Base-by-base conservation (phyloP, 1,284 basidiomycete genomes). In the Stygiomarasmius scandens region DNA sequence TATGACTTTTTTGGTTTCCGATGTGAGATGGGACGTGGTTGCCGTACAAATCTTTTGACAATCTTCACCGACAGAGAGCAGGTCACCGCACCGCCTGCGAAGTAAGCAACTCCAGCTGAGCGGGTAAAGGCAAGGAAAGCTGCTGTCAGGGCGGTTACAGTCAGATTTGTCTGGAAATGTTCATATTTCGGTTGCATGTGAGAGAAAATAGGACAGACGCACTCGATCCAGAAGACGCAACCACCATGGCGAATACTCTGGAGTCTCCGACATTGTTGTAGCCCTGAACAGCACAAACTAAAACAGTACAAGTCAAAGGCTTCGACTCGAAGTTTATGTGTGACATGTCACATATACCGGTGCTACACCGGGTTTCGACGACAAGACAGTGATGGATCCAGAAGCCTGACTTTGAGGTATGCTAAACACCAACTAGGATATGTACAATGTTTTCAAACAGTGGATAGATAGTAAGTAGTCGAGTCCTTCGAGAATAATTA, bases 21-120 rank as follows among this genome's bases (percentile, higher is more conserved):
- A 74, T 71, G 27, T 71, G 55, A 49, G 54, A 50, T 58, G 2
- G 92, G 92, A n/a, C 93, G 82, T 16, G 87, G 84, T 66, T 94
- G 90, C 44, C 83, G 81, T 49, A 95, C 79, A 49, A 81, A 66
- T 22, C 68, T 76, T 69, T 95, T 95, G 58, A 90, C 68, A 4
- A 82, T 56, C 71, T 93, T 93, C 49, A 89, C 91, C 49, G 81
- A 75, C 10, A 86, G 55, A 16, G 81, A 78, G 65, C 89, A 91
- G 43, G 76, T 69, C 0, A 88, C 68, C 11, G 88, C 88, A 24
- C 91, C 91, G 4, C 71, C 71, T 14, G 77, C 77, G 66, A 93
- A 92, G 73, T 88, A 94, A 10, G 76, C 72, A 1, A 89, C 82
- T 29, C 86, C 90, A 19, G 83, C 81, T 14, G 89, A 88, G 47